Evolutionary conservation across 108 stramenopile species (phyloP).

Genomic region (Nitzschia palea): DNA sequence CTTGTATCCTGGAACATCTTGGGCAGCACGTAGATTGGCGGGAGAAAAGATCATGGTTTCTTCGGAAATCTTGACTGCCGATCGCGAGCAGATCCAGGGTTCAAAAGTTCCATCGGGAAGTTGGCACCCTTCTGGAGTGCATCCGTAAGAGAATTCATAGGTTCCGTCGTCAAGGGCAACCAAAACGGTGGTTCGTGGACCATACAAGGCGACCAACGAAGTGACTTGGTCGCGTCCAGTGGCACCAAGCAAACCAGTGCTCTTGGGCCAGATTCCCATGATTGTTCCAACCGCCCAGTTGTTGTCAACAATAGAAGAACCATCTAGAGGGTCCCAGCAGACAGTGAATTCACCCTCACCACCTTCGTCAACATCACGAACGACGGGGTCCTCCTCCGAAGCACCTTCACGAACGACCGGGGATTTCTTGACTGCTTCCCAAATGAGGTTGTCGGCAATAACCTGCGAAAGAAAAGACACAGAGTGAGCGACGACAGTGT

Average conservation of each 20-base stretch:
- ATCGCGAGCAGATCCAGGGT: conserved; percentile 68
- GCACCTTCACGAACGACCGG: conserved; percentile 62
- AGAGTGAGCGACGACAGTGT: conserved; percentile 37
- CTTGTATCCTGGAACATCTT: conserved; percentile 85
- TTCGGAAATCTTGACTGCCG: conserved; percentile 43
- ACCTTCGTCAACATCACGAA: conserved; percentile 52
- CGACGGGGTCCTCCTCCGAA: conserved; percentile 68
- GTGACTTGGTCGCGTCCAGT: conserved; percentile 91
- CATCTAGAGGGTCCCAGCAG: conserved; percentile 94
- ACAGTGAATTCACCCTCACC: conserved; percentile 78
- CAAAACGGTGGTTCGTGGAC: conserved; percentile 88
- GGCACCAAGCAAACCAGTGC: conserved; percentile 74
- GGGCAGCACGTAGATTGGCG: conserved; percentile 89
- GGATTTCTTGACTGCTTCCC: conserved; percentile 58
- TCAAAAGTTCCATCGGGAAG: conserved; percentile 4
- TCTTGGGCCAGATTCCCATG: conserved; percentile 92
- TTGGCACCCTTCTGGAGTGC: conserved; percentile 13
- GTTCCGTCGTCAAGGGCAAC: conserved; percentile 82
- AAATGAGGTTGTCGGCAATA: conserved; percentile 66
- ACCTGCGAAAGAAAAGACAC: conserved; percentile 60
- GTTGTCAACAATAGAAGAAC: conserved; percentile 92
- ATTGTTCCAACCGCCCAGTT: conserved; percentile 94
- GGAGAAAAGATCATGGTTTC: conserved; percentile 89
- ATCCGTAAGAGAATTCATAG: conserved; percentile 73
- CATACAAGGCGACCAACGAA: conserved; percentile 86